phyloP scores from a whole-genome alignment of 164 flowering plant genomes.

The Warburgia ugandensis region DNA sequence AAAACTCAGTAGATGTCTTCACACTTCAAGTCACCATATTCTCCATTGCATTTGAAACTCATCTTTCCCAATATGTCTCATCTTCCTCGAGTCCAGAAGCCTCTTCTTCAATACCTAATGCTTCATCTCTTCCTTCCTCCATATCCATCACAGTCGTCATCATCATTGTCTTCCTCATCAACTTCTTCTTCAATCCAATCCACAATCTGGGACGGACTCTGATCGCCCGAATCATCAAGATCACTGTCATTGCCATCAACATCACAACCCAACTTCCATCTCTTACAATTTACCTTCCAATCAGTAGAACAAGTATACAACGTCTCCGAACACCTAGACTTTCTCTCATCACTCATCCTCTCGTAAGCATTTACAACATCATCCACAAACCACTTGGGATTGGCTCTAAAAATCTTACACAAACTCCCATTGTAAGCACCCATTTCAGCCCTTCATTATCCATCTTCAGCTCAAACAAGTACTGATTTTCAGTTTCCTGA shows the following conservation, averaged over 20 bases:
- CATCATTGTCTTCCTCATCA: slow-evolving; percentile 19
- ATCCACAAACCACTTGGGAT: slow-evolving; percentile 82
- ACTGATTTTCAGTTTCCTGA: slow-evolving; percentile 60
- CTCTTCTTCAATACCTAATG: slow-evolving; percentile 31
- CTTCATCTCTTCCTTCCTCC: slow-evolving; percentile 34
- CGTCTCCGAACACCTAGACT: slow-evolving; percentile 68
- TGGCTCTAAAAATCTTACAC: slow-evolving; percentile 83
- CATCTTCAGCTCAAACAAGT: slow-evolving; percentile 48
- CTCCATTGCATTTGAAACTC: slow-evolving; percentile 75
- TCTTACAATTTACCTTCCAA: slow-evolving; percentile 91
- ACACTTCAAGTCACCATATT: slow-evolving; percentile 42
- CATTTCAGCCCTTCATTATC: slow-evolving; percentile 66
- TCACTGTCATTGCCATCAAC: slow-evolving; percentile 58
- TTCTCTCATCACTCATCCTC: slow-evolving; percentile 78
- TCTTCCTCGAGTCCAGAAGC: slow-evolving; percentile 36
- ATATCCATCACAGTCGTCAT: slow-evolving; percentile 18
- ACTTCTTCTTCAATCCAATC: slow-evolving; percentile 81
- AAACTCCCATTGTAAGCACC: slow-evolving; percentile 77
- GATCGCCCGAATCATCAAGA: slow-evolving; percentile 34
- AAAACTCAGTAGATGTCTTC: slow-evolving; percentile 27
- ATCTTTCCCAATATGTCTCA: slow-evolving; percentile 59
- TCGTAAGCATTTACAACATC: slow-evolving; percentile 91
- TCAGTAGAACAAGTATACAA: slow-evolving; percentile 91
- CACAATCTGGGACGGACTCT: slow-evolving; percentile 19
- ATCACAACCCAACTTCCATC: slow-evolving; percentile 87